Conservation (phyloP, 2,329 filamentous ascomycete genomes). For the Metarhizium rileyi region DNA sequence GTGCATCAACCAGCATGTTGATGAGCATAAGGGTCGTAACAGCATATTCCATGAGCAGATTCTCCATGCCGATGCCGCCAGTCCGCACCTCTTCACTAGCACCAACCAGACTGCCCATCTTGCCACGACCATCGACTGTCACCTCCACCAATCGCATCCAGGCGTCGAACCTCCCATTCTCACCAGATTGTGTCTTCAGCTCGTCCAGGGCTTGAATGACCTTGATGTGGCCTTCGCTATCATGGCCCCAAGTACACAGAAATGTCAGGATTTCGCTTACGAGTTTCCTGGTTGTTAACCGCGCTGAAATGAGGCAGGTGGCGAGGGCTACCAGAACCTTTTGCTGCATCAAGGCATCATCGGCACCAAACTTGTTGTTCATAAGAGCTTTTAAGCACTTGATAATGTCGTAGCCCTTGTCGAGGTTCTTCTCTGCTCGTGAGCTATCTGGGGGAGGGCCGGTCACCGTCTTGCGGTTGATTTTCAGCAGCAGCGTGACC, state of each 20-base stretch:
- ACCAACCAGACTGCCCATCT: constrained; percentile 96
- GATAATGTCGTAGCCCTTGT: constrained; percentile 92
- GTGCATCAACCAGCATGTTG: constrained; percentile 93
- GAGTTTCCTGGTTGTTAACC: constrained; percentile 84
- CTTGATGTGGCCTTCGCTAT: constrained; percentile 78
- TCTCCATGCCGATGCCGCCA: constrained; percentile 97
- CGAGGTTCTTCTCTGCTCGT: constrained; percentile 66
- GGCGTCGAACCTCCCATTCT: constrained; percentile 92
- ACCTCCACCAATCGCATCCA: constrained; percentile 99
- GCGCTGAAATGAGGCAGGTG: constrained; percentile 76
- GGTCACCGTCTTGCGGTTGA: constrained; percentile 75
- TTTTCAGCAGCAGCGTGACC: constrained; percentile 85
- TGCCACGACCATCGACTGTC: constrained; percentile 90
- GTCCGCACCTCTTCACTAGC: constrained; percentile 93
- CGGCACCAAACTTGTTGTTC: constrained; percentile 99
- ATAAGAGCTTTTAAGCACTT: constrained; percentile 96
- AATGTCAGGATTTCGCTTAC: constrained; percentile 96
- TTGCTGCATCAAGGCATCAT: constrained; percentile 85
- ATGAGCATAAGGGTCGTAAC: constrained; percentile 89
- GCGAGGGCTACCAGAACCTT: constrained; percentile 83
- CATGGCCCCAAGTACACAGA: constrained; percentile 83
- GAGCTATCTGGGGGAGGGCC: constrained; percentile 55
- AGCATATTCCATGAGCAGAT: constrained; percentile 97
- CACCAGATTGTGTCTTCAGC: constrained; percentile 77
- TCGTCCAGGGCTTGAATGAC: constrained; percentile 89